A percentile compares a stretch with the other conserved stretches of the same genome.
Conservation (phyloP, 768 basidiomycete species). For the Boletus bicolor region DNA sequence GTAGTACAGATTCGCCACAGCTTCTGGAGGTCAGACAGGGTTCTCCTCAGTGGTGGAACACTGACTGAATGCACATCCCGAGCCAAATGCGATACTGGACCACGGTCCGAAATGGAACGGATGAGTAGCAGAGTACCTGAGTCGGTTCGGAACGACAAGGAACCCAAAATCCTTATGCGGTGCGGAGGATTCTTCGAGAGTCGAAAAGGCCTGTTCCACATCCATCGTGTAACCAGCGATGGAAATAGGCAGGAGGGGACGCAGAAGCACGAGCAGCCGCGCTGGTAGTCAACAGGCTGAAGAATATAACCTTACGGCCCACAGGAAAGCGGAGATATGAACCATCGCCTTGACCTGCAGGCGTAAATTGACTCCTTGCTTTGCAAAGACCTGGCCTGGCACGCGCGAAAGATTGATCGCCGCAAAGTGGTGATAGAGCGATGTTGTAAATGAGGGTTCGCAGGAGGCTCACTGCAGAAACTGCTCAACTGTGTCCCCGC, state of each 20-base stretch:
- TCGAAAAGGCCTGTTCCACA: slow-evolving; percentile 7
- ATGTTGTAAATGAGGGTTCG: neutral
- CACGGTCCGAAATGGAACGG: slow-evolving; percentile 14
- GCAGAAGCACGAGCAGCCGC: neutral
- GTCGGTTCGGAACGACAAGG: slow-evolving; percentile 12
- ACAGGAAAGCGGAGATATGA: slow-evolving; percentile 3
- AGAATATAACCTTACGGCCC: slow-evolving; percentile 10
- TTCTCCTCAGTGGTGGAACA: neutral
- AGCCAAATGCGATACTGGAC: slow-evolving; percentile 14
- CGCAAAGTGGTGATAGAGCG: neutral
- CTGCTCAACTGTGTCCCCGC: neutral
- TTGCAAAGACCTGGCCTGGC: neutral
- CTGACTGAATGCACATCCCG: slow-evolving; percentile 20
- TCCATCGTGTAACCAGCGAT: slow-evolving; percentile 15
- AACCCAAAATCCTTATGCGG: slow-evolving; percentile 14
- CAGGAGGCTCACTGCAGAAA: neutral
- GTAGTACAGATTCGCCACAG: slow-evolving; percentile 73
- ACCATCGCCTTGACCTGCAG: slow-evolving; percentile 17
- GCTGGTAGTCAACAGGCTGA: neutral
- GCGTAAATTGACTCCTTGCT: neutral
- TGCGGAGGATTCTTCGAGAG: neutral
- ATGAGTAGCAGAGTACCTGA: slow-evolving; percentile 8
- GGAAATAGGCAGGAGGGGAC: neutral
- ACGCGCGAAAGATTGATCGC: neutral
- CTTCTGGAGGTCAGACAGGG: slow-evolving; percentile 11